phyloP scores from a whole-genome alignment of 805 yeast species.

The Wilhelminamyces savonicus region DNA sequence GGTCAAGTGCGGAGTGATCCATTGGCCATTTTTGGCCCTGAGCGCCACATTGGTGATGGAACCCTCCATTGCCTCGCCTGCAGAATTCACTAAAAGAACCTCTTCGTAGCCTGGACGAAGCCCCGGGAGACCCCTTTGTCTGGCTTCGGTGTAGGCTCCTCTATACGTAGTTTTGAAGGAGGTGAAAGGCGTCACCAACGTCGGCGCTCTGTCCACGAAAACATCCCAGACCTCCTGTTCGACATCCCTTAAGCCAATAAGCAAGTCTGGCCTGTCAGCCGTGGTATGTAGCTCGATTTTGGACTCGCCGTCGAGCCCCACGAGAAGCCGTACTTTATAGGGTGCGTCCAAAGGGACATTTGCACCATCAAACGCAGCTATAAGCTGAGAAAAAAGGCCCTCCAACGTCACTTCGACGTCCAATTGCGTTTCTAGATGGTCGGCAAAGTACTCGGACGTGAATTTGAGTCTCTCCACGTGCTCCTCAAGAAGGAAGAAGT shows the following conservation, averaged over 20 bases:
- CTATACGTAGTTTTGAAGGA: constrained; percentile 83
- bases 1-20: constrained; percentile 78
- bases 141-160: constrained; percentile 53
- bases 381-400: constrained; percentile 30
- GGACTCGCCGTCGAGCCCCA: constrained; percentile 20
- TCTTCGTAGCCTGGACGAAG: constrained; percentile 53
- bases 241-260: constrained; percentile 19
- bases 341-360: constrained; percentile 16
- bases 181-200: constrained; percentile 65
- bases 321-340: constrained; percentile 28
- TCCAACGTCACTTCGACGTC: constrained; percentile 36
- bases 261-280: constrained; percentile 16
- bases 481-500: constrained; percentile 57
- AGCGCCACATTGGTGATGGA: constrained; percentile 78
- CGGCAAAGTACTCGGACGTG: constrained; percentile 45
- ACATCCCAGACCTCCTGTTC: constrained; percentile 44
- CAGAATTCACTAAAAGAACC: constrained; percentile 51
- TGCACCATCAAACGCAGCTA: constrained; percentile 19
- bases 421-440: constrained; percentile 22
- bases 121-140: constrained; percentile 43
- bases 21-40: constrained; percentile 37
- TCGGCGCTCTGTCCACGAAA: constrained; percentile 49
- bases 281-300: constrained; percentile 28
- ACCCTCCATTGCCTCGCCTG: constrained; percentile 67
- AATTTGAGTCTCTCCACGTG: constrained; percentile 58